Percentiles rank a stretch among this genome's conserved stretches.
Evolutionary conservation across 2,329 filamentous ascomycete genomes (phyloP).

Genomic region (Colletotrichum coccodes): DNA sequence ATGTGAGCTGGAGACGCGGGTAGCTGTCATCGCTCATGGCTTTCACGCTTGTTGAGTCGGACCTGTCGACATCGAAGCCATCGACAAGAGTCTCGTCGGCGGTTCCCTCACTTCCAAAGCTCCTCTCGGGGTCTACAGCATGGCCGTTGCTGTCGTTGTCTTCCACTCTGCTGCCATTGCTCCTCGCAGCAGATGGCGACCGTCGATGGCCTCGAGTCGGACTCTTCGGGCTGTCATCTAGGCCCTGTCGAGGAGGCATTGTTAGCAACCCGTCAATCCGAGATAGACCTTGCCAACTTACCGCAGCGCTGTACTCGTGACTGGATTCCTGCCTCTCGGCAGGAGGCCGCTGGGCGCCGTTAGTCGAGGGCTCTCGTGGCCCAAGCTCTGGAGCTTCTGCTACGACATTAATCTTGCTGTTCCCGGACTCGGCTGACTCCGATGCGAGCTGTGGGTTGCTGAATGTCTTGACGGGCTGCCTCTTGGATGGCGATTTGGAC

Average conservation of each 20-base stretch:
- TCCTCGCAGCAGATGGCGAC: conserved; percentile 13
- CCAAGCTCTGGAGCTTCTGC: conserved; percentile 33
- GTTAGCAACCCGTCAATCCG: neutral
- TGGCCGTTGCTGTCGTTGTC: conserved; percentile 20
- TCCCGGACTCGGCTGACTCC: conserved; percentile 18
- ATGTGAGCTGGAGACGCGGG: conserved; percentile 25
- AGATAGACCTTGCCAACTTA: neutral
- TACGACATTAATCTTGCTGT: conserved; percentile 26
- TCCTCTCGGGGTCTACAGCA: conserved; percentile 8
- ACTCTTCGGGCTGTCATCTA: conserved; percentile 24
- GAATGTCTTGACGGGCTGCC: conserved; percentile 15
- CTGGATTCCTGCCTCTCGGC: conserved; percentile 27
- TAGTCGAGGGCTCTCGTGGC: conserved; percentile 2
- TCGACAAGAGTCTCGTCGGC: conserved; percentile 30
- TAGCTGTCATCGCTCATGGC: conserved; percentile 28
- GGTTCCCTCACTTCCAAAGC: conserved; percentile 30
- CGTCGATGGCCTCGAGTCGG: neutral
- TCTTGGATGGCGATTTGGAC: conserved; percentile 21
- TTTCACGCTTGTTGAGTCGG: conserved; percentile 20
- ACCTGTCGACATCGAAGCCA: conserved; percentile 18
- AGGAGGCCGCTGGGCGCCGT: neutral
- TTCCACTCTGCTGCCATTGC: conserved; percentile 1
- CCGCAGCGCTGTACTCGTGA: conserved; percentile 11
- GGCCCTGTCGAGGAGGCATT: neutral
- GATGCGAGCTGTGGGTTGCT: conserved; percentile 28